Evolutionary conservation across 768 basidiomycete genomes (phyloP).

Genomic region (Suillus weaverae): DNA sequence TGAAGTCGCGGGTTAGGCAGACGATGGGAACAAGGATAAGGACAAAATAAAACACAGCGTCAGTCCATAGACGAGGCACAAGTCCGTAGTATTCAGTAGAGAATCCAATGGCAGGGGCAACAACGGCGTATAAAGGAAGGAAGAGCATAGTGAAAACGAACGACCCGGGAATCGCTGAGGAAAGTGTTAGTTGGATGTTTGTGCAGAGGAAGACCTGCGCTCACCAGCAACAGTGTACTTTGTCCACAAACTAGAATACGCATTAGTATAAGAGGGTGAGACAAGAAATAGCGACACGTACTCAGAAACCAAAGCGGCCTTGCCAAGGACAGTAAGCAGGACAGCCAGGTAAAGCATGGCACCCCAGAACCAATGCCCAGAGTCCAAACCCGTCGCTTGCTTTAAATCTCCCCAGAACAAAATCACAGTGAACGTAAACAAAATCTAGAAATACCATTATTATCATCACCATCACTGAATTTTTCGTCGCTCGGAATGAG

Average conservation of each 20-base stretch:
- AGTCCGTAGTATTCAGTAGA: constrained; percentile 90
- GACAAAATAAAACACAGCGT: constrained; percentile 86
- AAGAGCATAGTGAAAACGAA: constrained; percentile 96
- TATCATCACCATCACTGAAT: background rate
- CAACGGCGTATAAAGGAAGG: constrained; percentile 84
- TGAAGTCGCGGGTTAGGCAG: constrained; percentile 85
- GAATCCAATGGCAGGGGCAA: constrained; percentile 85
- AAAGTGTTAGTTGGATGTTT: constrained; percentile 9
- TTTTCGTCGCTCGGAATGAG: background rate
- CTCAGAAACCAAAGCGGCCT: constrained; percentile 97
- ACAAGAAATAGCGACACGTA: constrained; percentile 43
- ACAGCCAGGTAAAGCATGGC: constrained; percentile 94
- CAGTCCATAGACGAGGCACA: constrained; percentile 87
- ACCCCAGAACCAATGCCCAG: constrained; percentile 99
- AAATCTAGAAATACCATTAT: constrained; percentile 48
- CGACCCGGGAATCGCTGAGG: constrained; percentile 90
- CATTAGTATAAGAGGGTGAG: background rate
- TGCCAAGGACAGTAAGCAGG: constrained; percentile 92
- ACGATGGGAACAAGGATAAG: constrained; percentile 81
- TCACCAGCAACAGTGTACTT: constrained; percentile 94
- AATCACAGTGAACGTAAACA: constrained; percentile 85
- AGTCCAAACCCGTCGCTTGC: constrained; percentile 74
- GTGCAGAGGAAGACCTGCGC: constrained; percentile 17
- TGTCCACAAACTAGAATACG: constrained; percentile 83
- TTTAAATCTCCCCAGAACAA: constrained; percentile 94